Evolutionary conservation across 108 stramenopile genomes (phyloP).

Genomic region (Conticribra weissflogii): DNA sequence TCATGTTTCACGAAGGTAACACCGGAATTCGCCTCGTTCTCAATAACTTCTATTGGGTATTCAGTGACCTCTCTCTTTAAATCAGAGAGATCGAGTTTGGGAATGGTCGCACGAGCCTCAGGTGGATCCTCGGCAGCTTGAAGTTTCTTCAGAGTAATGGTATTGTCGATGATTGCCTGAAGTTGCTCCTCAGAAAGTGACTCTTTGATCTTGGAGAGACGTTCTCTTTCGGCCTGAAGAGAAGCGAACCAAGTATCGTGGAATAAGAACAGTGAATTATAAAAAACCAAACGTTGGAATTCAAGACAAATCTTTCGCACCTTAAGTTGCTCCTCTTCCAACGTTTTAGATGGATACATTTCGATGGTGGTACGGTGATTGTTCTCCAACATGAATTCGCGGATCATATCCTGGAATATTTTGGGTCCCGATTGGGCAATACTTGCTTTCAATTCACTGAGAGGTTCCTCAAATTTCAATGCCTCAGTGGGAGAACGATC

Average conservation of each 20-base stretch:
- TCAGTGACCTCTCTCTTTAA: constrained; percentile 88
- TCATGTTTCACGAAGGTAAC: constrained; percentile 88
- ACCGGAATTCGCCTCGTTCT: constrained; percentile 77
- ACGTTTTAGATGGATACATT: constrained; percentile 86
- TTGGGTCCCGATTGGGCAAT: constrained; percentile 79
- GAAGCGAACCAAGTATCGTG: too few species aligned
- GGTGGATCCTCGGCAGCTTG: constrained; percentile 93
- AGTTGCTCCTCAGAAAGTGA: constrained; percentile 80
- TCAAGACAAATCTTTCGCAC: too few species aligned
- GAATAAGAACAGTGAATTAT: too few species aligned
- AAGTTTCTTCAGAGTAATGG: constrained; percentile 81
- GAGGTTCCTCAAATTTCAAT: constrained; percentile 91
- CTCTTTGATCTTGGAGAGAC: constrained; percentile 83
- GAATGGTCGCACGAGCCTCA: constrained; percentile 93
- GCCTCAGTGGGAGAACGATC: constrained; percentile 86
- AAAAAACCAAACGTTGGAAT: too few species aligned
- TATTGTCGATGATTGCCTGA: constrained; percentile 81
- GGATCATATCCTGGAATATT: constrained; percentile 87
- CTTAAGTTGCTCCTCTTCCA: constrained; percentile 78
- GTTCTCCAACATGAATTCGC: constrained; percentile 85
- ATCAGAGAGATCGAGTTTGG: constrained; percentile 82
- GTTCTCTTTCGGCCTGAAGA: constrained; percentile 79
- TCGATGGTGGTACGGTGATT: constrained; percentile 92
- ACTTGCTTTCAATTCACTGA: constrained; percentile 84
- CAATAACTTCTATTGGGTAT: constrained; percentile 86